phyloP scores from a whole-genome alignment of 2,329 filamentous ascomycete species.

The Emydomyces testavorans region DNA sequence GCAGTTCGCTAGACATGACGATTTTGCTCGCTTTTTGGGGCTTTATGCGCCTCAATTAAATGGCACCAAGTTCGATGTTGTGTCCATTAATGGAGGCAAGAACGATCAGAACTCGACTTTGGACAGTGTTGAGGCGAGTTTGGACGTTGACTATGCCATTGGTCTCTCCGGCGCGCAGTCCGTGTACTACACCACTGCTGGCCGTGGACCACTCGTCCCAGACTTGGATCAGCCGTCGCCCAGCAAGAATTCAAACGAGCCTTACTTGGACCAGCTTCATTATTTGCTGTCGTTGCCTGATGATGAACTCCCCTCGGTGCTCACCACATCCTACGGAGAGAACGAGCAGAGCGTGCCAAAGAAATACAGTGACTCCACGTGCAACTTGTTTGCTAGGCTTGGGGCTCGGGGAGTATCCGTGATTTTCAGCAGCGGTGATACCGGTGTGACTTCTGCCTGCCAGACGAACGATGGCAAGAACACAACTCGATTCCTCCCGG shows the following conservation, averaged over 20 bases:
- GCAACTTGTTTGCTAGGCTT: slow-evolving; percentile 52
- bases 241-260: slow-evolving; percentile 48
- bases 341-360: slow-evolving; percentile 52
- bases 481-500: slow-evolving; percentile 42
- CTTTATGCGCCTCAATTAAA: slow-evolving; percentile 43
- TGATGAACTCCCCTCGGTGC: slow-evolving; percentile 50
- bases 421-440: slow-evolving; percentile 53
- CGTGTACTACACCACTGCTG: slow-evolving; percentile 50
- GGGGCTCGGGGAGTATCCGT: slow-evolving; percentile 57
- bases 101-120: slow-evolving; percentile 37
- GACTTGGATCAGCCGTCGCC: slow-evolving; percentile 35
- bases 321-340: slow-evolving; percentile 59
- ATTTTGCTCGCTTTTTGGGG: slow-evolving; percentile 47
- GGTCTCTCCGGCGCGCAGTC: slow-evolving; percentile 45
- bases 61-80: slow-evolving; percentile 46
- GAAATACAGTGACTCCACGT: slow-evolving; percentile 50
- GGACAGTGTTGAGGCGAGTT: slow-evolving; percentile 48
- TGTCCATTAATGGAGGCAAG: slow-evolving; percentile 46
- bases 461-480: slow-evolving; percentile 46
- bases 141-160: slow-evolving; percentile 53
- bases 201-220: slow-evolving; percentile 42
- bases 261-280: slow-evolving; percentile 53
- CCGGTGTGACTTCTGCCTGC: slow-evolving; percentile 46
- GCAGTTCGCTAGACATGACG: slow-evolving; percentile 42
- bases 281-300: slow-evolving; percentile 47